Base-by-base conservation (phyloP, 1,139 yeast genomes). In the Saccharomyces hybrid region DNA sequence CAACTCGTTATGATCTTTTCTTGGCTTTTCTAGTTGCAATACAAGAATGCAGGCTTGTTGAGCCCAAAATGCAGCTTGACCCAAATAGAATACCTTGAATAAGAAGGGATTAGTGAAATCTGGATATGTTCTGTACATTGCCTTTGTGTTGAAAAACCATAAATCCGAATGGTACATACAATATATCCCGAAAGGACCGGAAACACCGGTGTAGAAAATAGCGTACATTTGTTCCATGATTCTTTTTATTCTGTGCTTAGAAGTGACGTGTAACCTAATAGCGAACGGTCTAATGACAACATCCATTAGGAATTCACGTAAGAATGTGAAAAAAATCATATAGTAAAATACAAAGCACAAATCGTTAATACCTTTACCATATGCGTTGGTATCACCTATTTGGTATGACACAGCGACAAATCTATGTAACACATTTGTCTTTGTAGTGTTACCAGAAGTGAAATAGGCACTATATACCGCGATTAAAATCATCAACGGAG, bases 51-150 rank as follows among this genome's bases (percentile, higher is more conserved):
- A 81, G 0, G 91, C 83, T 72, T 91, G 98, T 73, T 91, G 98
- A 14, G 88, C 83, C 98, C 98, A 91, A 71, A 88, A 91, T 1
- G 96, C 86, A 9, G 97, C 96, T 73, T 91, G 97, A 46, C 88
- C 82, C 60, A 91, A 76, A 70, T 91, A 91, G 68, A 85, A 91
- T 13, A 81, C 68, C 73, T 91, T 91, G 74, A 88, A 85, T 57
- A 77, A 74, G 56, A 76, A 76, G 56, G 80, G 84, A 66, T 86
- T 88, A 34, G 85, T 76, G 58, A 79, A 77, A 72, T 91, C 96
- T n/a, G 98, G 97, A 68, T 85, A 91, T 32, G 78, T 73, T 53
- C 72, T 78, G 69, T 88, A 91, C 73, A 90, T 85, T 49, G 87
- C 82, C 4, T 82, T 76, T 8, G 96, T 90, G 67, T 87, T 79